Evolutionary conservation across 202 grass and related monocot genomes (phyloP).

Genomic region (Setaria italica): DNA sequence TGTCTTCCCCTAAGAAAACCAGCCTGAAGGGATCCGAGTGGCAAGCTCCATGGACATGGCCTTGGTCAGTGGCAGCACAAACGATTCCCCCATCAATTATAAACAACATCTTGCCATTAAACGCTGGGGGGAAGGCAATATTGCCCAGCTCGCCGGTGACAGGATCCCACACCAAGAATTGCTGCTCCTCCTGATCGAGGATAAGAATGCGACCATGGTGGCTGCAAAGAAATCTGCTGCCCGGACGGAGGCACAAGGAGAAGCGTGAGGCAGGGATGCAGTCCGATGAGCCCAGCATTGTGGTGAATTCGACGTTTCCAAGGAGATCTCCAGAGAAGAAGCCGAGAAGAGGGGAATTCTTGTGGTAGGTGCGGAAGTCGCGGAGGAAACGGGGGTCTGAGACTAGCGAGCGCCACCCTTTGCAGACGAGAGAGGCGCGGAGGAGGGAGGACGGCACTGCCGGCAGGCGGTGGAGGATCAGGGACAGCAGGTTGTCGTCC

Average conservation of each 20-base stretch:
- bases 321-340: background rate
- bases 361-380: constrained; percentile 7
- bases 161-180: constrained; percentile 18
- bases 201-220: constrained; percentile 14
- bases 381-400: background rate
- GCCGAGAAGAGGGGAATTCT: constrained; percentile 6
- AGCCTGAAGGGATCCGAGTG: constrained; percentile 26
- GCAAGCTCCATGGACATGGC: background rate
- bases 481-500: constrained; percentile 13
- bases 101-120: background rate
- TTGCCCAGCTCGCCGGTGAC: background rate
- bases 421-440: constrained; percentile 7
- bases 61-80: background rate
- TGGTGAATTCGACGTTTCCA: background rate
- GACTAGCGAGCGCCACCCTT: background rate
- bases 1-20: background rate
- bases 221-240: background rate
- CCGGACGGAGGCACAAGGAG: background rate
- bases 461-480: constrained; percentile 24
- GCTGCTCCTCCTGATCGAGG: background rate
- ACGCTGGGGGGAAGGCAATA: background rate
- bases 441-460: background rate
- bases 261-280: background rate
- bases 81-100: background rate
- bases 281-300: background rate